These are phyloP conservation scores for Neonothopanus nambi DNA, from an alignment of 1,284 basidiomycete species.

Conservation along the genomic window DNA sequence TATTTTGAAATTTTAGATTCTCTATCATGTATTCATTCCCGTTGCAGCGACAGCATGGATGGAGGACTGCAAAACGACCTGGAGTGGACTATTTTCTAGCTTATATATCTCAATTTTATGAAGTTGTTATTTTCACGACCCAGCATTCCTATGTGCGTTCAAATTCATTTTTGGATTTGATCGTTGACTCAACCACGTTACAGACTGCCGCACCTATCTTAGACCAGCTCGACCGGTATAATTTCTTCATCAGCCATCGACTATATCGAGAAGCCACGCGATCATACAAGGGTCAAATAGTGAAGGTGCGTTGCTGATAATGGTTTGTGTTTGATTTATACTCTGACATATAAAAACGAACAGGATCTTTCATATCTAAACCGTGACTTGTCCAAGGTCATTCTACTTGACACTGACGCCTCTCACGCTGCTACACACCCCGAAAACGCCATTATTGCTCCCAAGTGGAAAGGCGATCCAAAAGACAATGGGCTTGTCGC, in stretches of 20 bases:
- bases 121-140: conserved; percentile 94
- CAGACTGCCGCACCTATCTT: conserved; percentile 89
- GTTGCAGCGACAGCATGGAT: conserved; percentile 76
- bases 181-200: conserved; percentile 1
- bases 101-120: conserved; percentile 97
- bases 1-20: not conserved
- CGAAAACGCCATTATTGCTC: conserved; percentile 86
- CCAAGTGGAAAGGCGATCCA: conserved; percentile 86
- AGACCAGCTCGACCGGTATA: conserved; percentile 94
- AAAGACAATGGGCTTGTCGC: conserved; percentile 82
- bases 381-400: conserved; percentile 89
- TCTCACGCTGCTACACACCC: conserved; percentile 82
- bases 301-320: conserved; percentile 58
- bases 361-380: conserved; percentile 92
- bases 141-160: conserved; percentile 84
- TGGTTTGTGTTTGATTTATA: not conserved
- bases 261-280: conserved; percentile 91
- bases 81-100: conserved; percentile 98
- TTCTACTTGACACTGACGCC: conserved; percentile 84
- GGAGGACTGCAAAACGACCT: conserved; percentile 92
- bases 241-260: conserved; percentile 85
- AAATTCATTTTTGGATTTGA: not conserved
- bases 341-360: not conserved
- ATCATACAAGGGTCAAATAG: conserved; percentile 74
- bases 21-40: conserved; percentile 4